Conservation (phyloP, 2,329 filamentous ascomycete genomes). For the Trichoderma atrobrunneum region DNA sequence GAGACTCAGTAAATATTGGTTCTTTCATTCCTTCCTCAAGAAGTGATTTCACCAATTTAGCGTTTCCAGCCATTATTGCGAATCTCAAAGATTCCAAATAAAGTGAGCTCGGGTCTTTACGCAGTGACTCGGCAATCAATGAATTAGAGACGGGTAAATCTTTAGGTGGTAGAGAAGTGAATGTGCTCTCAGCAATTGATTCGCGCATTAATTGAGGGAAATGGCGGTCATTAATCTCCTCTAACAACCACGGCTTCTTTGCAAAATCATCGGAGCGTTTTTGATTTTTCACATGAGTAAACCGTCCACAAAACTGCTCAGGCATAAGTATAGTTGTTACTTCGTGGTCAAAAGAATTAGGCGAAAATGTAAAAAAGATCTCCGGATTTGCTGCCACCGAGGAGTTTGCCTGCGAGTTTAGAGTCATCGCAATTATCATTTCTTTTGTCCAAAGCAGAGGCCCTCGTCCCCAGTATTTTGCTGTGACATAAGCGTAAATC, state of each 20-base stretch:
- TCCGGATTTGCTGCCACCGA: too few relatives aligned
- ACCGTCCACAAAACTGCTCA: too few relatives aligned
- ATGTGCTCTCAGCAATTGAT: not conserved
- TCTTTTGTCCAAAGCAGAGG: not conserved
- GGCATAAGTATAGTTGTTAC: not conserved
- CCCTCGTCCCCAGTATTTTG: not conserved
- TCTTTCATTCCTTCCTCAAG: not conserved
- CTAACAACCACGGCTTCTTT: not conserved
- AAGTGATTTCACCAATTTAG: not conserved
- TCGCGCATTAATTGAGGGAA: not conserved
- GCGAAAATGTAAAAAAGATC: too few relatives aligned
- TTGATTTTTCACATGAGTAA: too few relatives aligned
- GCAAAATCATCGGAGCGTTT: not conserved
- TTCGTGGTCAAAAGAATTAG: not conserved
- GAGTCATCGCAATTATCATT: not conserved
- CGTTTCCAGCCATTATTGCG: not conserved
- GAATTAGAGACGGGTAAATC: not conserved
- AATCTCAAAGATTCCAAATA: not conserved
- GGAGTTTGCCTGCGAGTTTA: not conserved
- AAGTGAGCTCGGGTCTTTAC: not conserved
- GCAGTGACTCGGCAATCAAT: not conserved
- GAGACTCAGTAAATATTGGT: not conserved
- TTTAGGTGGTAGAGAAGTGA: not conserved
- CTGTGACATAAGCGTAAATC: not conserved
- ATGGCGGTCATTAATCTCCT: not conserved